Conservation (phyloP, 2,329 filamentous ascomycete genomes). For the Diplodia intermedia region DNA sequence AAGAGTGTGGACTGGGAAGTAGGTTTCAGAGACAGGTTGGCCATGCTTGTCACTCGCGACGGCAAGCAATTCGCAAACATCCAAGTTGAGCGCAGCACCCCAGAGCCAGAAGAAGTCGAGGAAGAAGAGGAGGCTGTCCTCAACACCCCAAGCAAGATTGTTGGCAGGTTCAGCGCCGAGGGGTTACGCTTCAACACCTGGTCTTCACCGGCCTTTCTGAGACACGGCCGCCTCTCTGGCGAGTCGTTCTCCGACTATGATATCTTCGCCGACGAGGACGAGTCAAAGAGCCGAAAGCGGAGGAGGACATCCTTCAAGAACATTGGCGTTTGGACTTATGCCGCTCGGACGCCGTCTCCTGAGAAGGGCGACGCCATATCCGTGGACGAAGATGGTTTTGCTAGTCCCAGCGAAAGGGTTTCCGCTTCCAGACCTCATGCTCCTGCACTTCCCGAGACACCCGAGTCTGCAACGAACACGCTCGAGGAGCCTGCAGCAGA, state of each 20-base stretch:
- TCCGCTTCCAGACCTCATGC: background rate
- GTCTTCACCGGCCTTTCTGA: slow-evolving; percentile 81
- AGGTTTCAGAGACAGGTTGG: slow-evolving; percentile 52
- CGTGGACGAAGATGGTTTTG: slow-evolving; percentile 3
- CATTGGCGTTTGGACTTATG: slow-evolving; percentile 76
- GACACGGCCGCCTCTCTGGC: slow-evolving; percentile 69
- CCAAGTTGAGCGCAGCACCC: slow-evolving; percentile 50
- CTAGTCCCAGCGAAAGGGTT: slow-evolving; percentile 8
- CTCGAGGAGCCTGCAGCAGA: background rate
- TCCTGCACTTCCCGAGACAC: slow-evolving; percentile 7
- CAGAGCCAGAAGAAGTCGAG: slow-evolving; percentile 11
- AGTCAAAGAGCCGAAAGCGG: slow-evolving; percentile 70
- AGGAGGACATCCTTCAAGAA: slow-evolving; percentile 73
- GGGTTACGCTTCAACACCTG: slow-evolving; percentile 59
- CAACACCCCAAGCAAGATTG: slow-evolving; percentile 25
- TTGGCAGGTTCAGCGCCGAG: slow-evolving; percentile 24
- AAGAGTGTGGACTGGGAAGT: slow-evolving; percentile 66
- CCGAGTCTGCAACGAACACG: slow-evolving; percentile 1
- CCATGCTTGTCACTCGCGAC: slow-evolving; percentile 53
- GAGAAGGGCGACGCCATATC: slow-evolving; percentile 55
- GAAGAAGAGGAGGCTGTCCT: slow-evolving; percentile 6
- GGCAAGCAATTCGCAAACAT: slow-evolving; percentile 59
- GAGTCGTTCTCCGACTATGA: slow-evolving; percentile 71
- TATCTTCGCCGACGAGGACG: slow-evolving; percentile 71
- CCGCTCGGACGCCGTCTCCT: slow-evolving; percentile 74